Evolutionary conservation across 1,284 basidiomycete genomes (phyloP).

Genomic region (Ceratobasidium sp.): DNA sequence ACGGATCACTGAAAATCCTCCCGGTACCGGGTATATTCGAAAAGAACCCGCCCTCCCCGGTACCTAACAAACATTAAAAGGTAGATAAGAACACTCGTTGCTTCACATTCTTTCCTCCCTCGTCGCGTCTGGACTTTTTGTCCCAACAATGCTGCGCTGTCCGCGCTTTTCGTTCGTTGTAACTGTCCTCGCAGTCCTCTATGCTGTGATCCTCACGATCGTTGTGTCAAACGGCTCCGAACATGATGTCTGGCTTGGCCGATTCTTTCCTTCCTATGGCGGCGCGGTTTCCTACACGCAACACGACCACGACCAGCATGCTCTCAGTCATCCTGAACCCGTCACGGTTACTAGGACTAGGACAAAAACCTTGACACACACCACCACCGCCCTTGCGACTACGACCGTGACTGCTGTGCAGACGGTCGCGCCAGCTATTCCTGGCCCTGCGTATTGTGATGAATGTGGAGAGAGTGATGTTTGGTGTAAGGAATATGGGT

Average conservation of each 20-base stretch:
- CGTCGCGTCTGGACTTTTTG: no score
- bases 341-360: not conserved
- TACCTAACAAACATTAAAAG: not conserved
- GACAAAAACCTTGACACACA: constrained; percentile 18
- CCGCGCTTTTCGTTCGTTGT: constrained; percentile 30
- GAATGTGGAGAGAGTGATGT: constrained; percentile 47
- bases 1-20: no score
- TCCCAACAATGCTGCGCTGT: constrained; percentile 17
- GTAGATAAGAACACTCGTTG: not conserved
- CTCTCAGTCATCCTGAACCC: no score
- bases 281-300: not conserved
- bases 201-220: constrained; percentile 15
- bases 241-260: constrained; percentile 17
- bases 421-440: not conserved
- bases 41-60: no score
- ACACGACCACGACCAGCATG: constrained; percentile 18
- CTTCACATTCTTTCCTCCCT: no score
- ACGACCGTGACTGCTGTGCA: constrained; percentile 19
- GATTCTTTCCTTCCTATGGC: not conserved
- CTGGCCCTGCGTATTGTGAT: constrained; percentile 45
- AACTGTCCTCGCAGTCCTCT: constrained; percentile 1
- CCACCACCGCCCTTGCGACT: constrained; percentile 30
- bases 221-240: constrained; percentile 1
- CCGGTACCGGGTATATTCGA: no score
- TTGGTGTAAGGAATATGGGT: constrained; percentile 50